These are phyloP conservation scores for Diophrys appendiculata DNA, from an alignment of 73 alveolate species.

Conservation along the genomic window DNA sequence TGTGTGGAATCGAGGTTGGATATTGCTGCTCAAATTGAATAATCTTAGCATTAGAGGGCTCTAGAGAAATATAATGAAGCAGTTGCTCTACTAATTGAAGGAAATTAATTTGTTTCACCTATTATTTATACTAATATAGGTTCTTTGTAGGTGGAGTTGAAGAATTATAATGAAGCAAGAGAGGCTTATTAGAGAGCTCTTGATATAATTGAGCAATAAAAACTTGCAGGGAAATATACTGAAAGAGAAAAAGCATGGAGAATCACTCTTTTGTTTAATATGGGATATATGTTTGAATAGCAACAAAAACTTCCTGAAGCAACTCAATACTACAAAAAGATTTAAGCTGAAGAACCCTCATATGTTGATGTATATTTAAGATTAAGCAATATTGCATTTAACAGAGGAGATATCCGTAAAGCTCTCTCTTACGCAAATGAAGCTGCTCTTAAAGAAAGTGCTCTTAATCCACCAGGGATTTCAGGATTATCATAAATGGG, in stretches of 20 bases:
- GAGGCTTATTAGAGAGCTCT: background rate
- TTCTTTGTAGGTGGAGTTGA: background rate
- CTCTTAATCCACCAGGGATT: too few relatives aligned
- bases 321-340: conserved; percentile 17
- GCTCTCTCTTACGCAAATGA: too few relatives aligned
- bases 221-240: too few relatives aligned
- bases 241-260: conserved; percentile 12
- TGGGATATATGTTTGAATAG: conserved; percentile 32
- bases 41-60: background rate
- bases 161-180: background rate
- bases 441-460: too few relatives aligned
- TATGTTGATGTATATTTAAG: conserved; percentile 64
- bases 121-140: background rate
- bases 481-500: too few relatives aligned
- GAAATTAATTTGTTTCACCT: background rate
- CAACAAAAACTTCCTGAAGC: conserved; percentile 23
- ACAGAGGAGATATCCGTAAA: too few relatives aligned
- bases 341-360: conserved; percentile 27
- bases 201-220: background rate
- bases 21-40: background rate
- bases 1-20: background rate
- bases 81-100: background rate
- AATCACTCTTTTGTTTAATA: conserved; percentile 23
- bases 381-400: conserved; percentile 43
- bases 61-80: background rate